Evolutionary conservation across 495 filamentous ascomycete genomes (phyloP).

Genomic region (Penicillium bialowiezense): DNA sequence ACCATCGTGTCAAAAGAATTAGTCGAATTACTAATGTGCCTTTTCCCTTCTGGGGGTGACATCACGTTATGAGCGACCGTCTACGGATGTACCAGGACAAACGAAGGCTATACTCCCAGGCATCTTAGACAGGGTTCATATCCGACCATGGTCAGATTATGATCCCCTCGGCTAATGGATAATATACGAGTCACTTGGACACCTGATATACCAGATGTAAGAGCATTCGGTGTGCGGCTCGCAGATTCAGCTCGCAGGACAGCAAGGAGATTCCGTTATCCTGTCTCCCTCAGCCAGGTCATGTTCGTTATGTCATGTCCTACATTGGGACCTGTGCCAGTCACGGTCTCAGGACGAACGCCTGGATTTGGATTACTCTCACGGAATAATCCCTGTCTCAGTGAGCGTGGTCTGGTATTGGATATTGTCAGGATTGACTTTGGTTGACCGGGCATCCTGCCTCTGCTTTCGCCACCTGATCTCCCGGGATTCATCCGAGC

Average conservation of each 20-base stretch:
- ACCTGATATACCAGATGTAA: conserved; percentile 2
- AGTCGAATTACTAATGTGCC: not conserved
- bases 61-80: too few species aligned
- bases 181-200: conserved; percentile 3
- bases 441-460: conserved; percentile 22
- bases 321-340: conserved; percentile 12
- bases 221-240: conserved; percentile 2
- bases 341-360: not conserved
- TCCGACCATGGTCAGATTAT: too few species aligned
- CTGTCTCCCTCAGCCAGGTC: conserved; percentile 7
- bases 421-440: conserved; percentile 1
- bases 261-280: conserved; percentile 19
- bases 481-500: conserved; percentile 12
- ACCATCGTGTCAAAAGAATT: not conserved
- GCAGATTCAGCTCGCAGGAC: not conserved
- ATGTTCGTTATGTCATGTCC: conserved; percentile 26
- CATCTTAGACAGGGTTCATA: too few species aligned
- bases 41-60: too few species aligned
- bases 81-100: too few species aligned
- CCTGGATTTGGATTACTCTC: not conserved
- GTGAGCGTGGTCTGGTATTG: not conserved
- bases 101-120: too few species aligned
- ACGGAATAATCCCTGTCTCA: conserved; percentile 12
- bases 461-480: conserved; percentile 19
- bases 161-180: not conserved